Evolutionary conservation across 2,329 filamentous ascomycete species (phyloP), one percentile per base, ranked within the genome.

Genomic region (Xylaria sp.): DNA sequence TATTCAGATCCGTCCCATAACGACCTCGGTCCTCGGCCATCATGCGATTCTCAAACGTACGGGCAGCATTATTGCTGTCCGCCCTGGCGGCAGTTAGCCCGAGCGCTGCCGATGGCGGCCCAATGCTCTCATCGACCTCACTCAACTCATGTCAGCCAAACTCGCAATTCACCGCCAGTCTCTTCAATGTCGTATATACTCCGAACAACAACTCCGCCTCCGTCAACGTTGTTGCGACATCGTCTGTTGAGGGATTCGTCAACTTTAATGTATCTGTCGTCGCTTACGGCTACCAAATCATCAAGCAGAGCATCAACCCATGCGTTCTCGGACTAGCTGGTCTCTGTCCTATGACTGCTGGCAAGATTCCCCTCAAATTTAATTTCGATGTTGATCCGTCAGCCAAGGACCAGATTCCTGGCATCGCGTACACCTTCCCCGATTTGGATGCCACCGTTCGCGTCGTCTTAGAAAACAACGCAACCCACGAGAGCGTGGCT

Each of bases 281-380:
- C 69, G 94, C 93, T 61, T 98, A 98, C 79, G 95, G 95, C 62
- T 94, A 92, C 81, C 84, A 88, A 43, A 89, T 93, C 73, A 82
- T 95, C 74, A 87, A 86, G 71, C 82, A 88, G 73, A 88, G 83
- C 4, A 80, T 98, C 74, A 85, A 97, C 78, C 95, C 95, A 55
- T 98, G 95, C 84, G 82, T 87, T 33, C 83, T 85, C 66, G 85
- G 88, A 71, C 85, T 97, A 70, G 81, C 85, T 69, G 93, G 94
- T 79, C 87, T 98, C 76, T 98, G 95, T 81, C 94, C 94, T 67
- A 97, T 98, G 94, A 92, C 89, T 72, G 89, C 93, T 9, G 94
- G 94, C 73, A 91, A 92, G 75, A 91, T 97, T 78, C 88, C 91
- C 64, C 87, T 97, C 77, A 86, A 88, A 59, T 92, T 91, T 77